Base-by-base conservation (phyloP, 495 filamentous ascomycete genomes). In the Talaromyces nanjingensis region DNA sequence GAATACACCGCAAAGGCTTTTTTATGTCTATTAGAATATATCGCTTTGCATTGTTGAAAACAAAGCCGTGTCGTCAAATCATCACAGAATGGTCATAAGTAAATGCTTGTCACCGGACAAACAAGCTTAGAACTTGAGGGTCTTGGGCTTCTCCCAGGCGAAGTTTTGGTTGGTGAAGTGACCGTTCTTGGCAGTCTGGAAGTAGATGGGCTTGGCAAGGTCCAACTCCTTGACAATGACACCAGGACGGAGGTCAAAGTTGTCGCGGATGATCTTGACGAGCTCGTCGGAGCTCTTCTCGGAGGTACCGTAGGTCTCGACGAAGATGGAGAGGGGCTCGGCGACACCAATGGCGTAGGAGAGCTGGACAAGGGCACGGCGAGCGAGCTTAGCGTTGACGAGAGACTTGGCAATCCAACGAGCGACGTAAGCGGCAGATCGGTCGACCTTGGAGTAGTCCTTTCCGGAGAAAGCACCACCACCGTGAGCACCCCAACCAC, bases 381-480 rank as follows among this genome's bases (percentile, higher is more conserved):
- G 91, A 68, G 89, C 89, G 64, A 98, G 89, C 69, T 88, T 87
- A 71, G 93, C 89, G 70, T 87, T 80, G 64, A 98, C 91, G 67
- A 98, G 84, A 49, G 94, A 98, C 87, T 98, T 98, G 76, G 94
- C 94, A 77, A 98, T 90, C 94, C 94, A 98, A 70, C 94, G 91
- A 71, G 88, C 92, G 68, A 97, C 86, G 82, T 98, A 98, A 72
- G 94, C 94, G 68, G 94, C 94, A 33, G 93, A 97, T 69, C 94
- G 91, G 77, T 98, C 94, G 79, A 98, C 94, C 85, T 98, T 98
- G 81, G 92, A 96, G 90, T 97, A 98, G 77, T 98, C 94, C 87
- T 98, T 98, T 74, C 94, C 94, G 73, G 94, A 98, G 89, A 98
- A 98, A 77, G 94, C 94, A 86, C 94, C 94, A 82, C 94, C 94